Evolutionary conservation across 106 monocot species (phyloP).

Genomic region (Dioscorea dumetorum): DNA sequence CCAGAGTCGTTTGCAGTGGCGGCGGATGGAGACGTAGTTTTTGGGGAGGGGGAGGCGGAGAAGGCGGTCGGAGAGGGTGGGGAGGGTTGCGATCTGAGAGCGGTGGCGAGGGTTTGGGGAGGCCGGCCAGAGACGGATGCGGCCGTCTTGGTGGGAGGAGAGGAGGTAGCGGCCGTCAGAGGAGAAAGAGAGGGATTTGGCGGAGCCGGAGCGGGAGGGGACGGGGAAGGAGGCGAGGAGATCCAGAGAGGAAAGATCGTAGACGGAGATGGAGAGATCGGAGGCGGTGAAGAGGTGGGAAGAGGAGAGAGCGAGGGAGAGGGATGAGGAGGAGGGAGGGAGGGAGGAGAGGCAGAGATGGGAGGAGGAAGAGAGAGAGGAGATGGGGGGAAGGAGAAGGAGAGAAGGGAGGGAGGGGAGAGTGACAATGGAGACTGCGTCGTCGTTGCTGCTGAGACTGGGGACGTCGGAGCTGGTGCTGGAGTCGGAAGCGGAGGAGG

Average conservation of each 20-base stretch:
- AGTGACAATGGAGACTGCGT: slow-evolving; percentile 13
- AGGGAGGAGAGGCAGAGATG: slow-evolving; percentile 13
- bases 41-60: slow-evolving; percentile 47
- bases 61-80: slow-evolving; percentile 56
- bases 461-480: neutral
- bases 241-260: slow-evolving; percentile 24
- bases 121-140: slow-evolving; percentile 52
- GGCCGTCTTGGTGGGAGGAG: slow-evolving; percentile 77
- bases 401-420: slow-evolving; percentile 28
- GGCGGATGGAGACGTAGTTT: slow-evolving; percentile 52
- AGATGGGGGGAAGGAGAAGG: slow-evolving; percentile 9
- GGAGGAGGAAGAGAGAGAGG: slow-evolving; percentile 12
- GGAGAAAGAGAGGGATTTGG: slow-evolving; percentile 41
- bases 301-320: slow-evolving; percentile 6
- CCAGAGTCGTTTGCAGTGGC: slow-evolving; percentile 53
- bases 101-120: slow-evolving; percentile 5
- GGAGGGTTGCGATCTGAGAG: slow-evolving; percentile 41
- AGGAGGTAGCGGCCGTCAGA: slow-evolving; percentile 19
- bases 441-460: neutral
- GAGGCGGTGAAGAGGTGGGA: slow-evolving; percentile 38
- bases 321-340: slow-evolving; percentile 3
- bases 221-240: slow-evolving; percentile 17
- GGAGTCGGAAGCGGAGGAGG: neutral
- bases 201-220: slow-evolving; percentile 33
- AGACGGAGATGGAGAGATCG: slow-evolving; percentile 23